Percentiles rank a stretch among this genome's conserved stretches.
These are phyloP conservation scores for Fusarium avenaceum DNA, from an alignment of 2,329 filamentous ascomycete genomes.

Conservation along the genomic window DNA sequence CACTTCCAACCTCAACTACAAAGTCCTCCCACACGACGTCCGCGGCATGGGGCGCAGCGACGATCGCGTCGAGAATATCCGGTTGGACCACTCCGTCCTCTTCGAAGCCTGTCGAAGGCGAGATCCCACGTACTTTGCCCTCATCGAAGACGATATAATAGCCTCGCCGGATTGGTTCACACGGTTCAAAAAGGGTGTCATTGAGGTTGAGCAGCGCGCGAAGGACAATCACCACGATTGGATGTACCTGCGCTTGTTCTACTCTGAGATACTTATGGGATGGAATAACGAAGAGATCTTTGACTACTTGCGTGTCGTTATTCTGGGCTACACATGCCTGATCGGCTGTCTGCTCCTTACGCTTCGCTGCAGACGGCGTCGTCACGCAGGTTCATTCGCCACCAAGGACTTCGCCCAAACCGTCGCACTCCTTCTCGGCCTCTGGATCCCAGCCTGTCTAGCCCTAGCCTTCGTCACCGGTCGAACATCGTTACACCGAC, in stretches of 20 bases:
- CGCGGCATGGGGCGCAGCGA: slow-evolving; percentile 45
- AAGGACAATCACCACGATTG: slow-evolving; percentile 45
- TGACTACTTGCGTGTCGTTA: slow-evolving; percentile 48
- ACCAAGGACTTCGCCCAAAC: slow-evolving; percentile 44
- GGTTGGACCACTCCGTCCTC: slow-evolving; percentile 53
- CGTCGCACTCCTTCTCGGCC: slow-evolving; percentile 46
- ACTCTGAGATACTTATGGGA: slow-evolving; percentile 56
- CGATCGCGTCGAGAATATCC: slow-evolving; percentile 52
- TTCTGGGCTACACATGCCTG: slow-evolving; percentile 46
- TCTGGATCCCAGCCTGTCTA: slow-evolving; percentile 53
- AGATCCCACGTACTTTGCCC: slow-evolving; percentile 53
- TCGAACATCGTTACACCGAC: slow-evolving; percentile 46
- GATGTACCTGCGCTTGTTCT: slow-evolving; percentile 57
- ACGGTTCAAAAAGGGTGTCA: slow-evolving; percentile 48
- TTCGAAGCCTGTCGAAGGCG: slow-evolving; percentile 51
- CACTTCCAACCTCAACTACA: slow-evolving; percentile 26
- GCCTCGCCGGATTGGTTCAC: slow-evolving; percentile 54
- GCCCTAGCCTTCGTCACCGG: slow-evolving; percentile 51
- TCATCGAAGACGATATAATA: slow-evolving; percentile 57
- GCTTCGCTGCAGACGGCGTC: slow-evolving; percentile 24
- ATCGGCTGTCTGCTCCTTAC: slow-evolving; percentile 28
- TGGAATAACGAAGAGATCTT: slow-evolving; percentile 56
- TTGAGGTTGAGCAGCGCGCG: slow-evolving; percentile 47
- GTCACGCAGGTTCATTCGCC: slow-evolving; percentile 14
- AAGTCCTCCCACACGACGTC: slow-evolving; percentile 42